Base-by-base conservation (phyloP, 2,329 filamentous ascomycete species). In the Colletotrichum sp. region DNA sequence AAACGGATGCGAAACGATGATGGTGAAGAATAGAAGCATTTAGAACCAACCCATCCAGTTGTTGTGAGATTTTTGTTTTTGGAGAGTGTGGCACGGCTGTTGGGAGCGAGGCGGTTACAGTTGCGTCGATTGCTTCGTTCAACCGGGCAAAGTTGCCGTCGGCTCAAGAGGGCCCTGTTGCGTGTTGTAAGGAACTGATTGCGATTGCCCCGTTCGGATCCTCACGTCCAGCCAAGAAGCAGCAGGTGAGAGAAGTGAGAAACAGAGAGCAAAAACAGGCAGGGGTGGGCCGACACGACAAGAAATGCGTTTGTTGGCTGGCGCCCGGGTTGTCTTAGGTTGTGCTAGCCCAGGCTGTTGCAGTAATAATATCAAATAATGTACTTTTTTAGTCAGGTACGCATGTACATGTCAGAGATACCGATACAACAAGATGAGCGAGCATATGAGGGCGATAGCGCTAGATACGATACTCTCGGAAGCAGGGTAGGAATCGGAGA, bases 321-420 rank as follows among this genome's bases (percentile, higher is more conserved):
- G 51, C 33, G 58, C 27, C 66, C 66, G n/a, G 66, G 67, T 66
- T 73, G 71, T 73, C 71, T 73, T 66, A 31, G 71, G 36, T 66
- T 70, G 66, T 69, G 70, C 58, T 69, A 64, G 70, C 47, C 66
- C 24, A 55, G 70, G 36, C 66, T 62, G 57, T 69, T 69, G 57
- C 66, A 62, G 57, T 69, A 61, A 68, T 61, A 61, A 68, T 51
- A 68, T 51, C 29, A 51, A 61, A 34, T 51, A 47, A 59, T 61
- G 36, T 61, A 59, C 55, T 24, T 59, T 58, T 66, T 61, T 24
- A 68, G 66, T 68, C 54, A 51, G 61, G 61, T 64, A 47, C 61
- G 33, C 58, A 62, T 36, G 58, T 62, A 62, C 58, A 27, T 62
- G n/a, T 38, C 31, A 62, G 58, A 62, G 58, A 62, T 34, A 59